These are phyloP conservation scores for Citrullus amarus DNA, from an alignment of 306 rosid species.

Conservation along the genomic window DNA sequence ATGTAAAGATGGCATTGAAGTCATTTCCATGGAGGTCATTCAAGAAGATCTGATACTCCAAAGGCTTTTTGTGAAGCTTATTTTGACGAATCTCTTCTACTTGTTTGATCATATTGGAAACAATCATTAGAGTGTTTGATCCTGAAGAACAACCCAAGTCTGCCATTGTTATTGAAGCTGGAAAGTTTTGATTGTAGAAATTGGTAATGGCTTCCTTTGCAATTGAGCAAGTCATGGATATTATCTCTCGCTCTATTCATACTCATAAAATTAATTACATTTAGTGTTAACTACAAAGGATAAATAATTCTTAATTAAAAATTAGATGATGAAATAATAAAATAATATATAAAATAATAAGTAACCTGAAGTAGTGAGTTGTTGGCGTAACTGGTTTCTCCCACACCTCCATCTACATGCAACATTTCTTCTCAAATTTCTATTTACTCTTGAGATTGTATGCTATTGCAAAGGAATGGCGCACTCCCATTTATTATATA, in stretches of 20 bases:
- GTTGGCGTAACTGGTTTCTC: neutral
- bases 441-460: too few relatives aligned
- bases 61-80: neutral
- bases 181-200: neutral
- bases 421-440: neutral
- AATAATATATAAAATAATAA: too few relatives aligned
- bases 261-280: too few relatives aligned
- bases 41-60: neutral
- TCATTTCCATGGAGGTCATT: neutral
- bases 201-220: neutral
- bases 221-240: neutral
- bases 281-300: too few relatives aligned
- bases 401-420: neutral
- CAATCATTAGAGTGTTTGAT: neutral
- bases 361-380: neutral
- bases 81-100: neutral
- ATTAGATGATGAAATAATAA: too few relatives aligned
- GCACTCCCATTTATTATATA: neutral
- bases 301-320: too few relatives aligned
- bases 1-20: neutral
- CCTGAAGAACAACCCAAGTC: neutral
- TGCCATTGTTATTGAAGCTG: neutral
- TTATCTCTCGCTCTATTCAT: neutral
- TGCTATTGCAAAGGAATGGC: neutral
- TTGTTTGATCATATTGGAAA: neutral